Evolutionary conservation across 2,329 filamentous ascomycete genomes (phyloP).

Genomic region (Phoma herbarum): DNA sequence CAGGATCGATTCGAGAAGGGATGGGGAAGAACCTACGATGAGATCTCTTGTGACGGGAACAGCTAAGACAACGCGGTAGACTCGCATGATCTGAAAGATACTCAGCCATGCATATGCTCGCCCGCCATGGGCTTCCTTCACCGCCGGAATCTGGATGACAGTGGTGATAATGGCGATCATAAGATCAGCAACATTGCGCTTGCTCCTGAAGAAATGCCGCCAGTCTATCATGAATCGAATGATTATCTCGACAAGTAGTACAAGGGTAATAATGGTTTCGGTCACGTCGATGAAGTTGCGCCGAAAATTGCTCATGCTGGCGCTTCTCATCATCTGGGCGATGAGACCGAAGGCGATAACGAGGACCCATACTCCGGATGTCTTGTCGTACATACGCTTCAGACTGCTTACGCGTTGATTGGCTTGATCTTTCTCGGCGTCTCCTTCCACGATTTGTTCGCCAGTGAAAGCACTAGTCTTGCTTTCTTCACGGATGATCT

Average conservation of each 20-base stretch:
- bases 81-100: constrained; percentile 89
- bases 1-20: constrained; percentile 28
- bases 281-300: constrained; percentile 72
- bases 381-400: constrained; percentile 78
- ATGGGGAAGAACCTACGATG: constrained; percentile 62
- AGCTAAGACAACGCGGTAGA: constrained; percentile 90
- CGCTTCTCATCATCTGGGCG: constrained; percentile 78
- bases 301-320: constrained; percentile 72
- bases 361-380: constrained; percentile 77
- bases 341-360: constrained; percentile 84
- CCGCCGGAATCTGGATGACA: constrained; percentile 83
- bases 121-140: constrained; percentile 69
- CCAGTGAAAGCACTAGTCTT: constrained; percentile 91
- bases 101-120: constrained; percentile 86
- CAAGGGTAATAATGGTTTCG: constrained; percentile 78
- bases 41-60: constrained; percentile 87
- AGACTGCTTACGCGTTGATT: constrained; percentile 61
- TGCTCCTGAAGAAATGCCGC: constrained; percentile 77
- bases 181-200: constrained; percentile 82
- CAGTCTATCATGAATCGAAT: constrained; percentile 81
- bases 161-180: constrained; percentile 80
- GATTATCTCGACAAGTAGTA: constrained; percentile 83
- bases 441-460: constrained; percentile 63
- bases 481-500: constrained; percentile 96
- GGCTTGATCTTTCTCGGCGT: constrained; percentile 39